Evolutionary conservation across 2,329 filamentous ascomycete genomes (phyloP).

Genomic region (Fusarium tuaranense): DNA sequence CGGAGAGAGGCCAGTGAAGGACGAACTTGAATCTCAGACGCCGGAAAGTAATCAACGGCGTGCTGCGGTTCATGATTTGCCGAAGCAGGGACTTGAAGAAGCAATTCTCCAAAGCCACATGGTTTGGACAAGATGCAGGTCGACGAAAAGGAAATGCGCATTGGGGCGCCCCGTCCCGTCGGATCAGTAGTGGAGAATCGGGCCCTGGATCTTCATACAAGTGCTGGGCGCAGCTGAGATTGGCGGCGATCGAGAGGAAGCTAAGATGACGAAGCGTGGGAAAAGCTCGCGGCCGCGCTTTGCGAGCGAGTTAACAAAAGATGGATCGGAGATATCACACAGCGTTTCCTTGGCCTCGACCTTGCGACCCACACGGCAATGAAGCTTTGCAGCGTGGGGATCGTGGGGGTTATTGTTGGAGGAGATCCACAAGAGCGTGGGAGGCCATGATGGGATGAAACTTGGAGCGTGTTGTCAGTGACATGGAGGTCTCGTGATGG

Average conservation of each 20-base stretch:
- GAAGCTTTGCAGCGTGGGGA: slow-evolving; percentile 38
- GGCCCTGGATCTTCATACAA: slow-evolving; percentile 24
- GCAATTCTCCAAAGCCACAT: slow-evolving; percentile 30
- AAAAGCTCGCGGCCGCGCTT: slow-evolving; percentile 26
- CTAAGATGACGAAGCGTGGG: slow-evolving; percentile 6
- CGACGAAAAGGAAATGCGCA: slow-evolving; percentile 24
- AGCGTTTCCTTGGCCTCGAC: background rate
- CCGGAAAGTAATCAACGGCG: background rate
- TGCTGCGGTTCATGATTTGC: slow-evolving; percentile 29
- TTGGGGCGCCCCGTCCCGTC: slow-evolving; percentile 19
- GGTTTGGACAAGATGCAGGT: slow-evolving; percentile 29
- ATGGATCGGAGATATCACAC: background rate
- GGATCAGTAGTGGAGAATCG: slow-evolving; percentile 24
- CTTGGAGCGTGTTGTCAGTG: slow-evolving; percentile 15
- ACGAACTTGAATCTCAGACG: background rate
- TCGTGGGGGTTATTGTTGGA: slow-evolving; percentile 30
- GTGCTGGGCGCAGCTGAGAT: slow-evolving; percentile 7
- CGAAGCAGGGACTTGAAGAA: slow-evolving; percentile 11
- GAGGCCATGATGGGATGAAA: slow-evolving; percentile 17
- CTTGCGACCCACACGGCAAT: slow-evolving; percentile 32
- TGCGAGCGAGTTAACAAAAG: slow-evolving; percentile 16
- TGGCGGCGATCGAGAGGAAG: slow-evolving; percentile 21
- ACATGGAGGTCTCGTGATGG: slow-evolving; percentile 32
- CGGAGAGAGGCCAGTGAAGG: background rate
- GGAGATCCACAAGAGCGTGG: slow-evolving; percentile 28